These are phyloP conservation scores for Malus sylvestris DNA, from an alignment of 306 rosid genomes.

Conservation along the genomic window DNA sequence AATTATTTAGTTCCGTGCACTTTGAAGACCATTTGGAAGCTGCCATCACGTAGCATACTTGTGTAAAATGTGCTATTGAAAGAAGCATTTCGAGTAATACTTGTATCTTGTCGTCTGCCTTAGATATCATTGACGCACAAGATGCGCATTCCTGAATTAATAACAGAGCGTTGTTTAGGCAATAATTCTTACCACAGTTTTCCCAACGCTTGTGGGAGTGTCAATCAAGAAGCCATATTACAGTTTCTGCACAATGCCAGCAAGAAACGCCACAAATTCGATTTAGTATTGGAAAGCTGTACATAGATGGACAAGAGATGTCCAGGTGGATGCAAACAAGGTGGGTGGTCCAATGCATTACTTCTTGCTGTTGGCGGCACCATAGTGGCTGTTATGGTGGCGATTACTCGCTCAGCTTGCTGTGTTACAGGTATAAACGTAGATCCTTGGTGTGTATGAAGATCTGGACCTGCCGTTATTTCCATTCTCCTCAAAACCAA, in stretches of 20 bases:
- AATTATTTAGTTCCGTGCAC: not conserved
- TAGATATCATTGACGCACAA: not conserved
- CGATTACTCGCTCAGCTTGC: conserved; percentile 53
- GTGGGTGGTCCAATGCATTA: conserved; percentile 21
- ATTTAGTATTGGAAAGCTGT: conserved; percentile 8
- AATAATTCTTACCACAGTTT: not conserved
- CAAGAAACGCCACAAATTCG: not conserved
- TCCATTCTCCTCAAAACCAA: conserved; percentile 12
- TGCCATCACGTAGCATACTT: not conserved
- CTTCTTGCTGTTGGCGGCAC: conserved; percentile 32
- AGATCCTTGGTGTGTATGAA: conserved; percentile 21
- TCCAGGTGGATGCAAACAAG: conserved; percentile 27
- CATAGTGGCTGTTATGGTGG: conserved; percentile 26
- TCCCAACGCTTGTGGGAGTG: not conserved
- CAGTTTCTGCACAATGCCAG: not conserved
- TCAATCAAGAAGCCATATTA: not conserved
- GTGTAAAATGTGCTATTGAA: not conserved
- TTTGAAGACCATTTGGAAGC: not conserved
- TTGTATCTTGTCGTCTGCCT: not conserved
- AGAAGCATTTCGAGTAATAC: not conserved
- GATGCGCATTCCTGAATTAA: not conserved
- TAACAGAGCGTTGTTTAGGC: not conserved
- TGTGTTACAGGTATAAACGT: conserved; percentile 48
- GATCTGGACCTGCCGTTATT: conserved; percentile 17
- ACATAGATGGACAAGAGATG: conserved; percentile 26